A percentile compares a stretch with the other conserved stretches of the same genome.
Evolutionary conservation across 139 green algal species (phyloP).

Genomic region (Diplosphaera chodatii): DNA sequence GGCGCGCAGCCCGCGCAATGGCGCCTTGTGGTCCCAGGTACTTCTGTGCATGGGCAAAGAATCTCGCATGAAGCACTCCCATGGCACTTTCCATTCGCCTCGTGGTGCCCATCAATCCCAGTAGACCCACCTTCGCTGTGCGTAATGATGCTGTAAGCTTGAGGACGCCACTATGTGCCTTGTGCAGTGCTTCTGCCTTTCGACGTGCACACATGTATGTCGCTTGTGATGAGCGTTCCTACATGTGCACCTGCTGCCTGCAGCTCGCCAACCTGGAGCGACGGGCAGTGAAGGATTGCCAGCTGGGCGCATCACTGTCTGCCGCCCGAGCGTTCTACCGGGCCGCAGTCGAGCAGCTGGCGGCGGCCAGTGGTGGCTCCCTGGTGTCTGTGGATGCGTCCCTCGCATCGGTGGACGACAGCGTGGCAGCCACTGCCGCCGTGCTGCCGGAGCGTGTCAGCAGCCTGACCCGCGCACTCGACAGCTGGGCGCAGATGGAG

Average conservation of each 20-base stretch:
- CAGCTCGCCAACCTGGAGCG: constrained; percentile 40
- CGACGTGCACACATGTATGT: no score
- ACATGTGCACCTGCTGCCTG: background rate
- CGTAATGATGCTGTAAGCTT: no score
- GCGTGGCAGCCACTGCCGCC: background rate
- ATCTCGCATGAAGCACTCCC: no score
- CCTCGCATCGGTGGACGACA: background rate
- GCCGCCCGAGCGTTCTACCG: constrained; percentile 35
- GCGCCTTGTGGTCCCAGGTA: background rate
- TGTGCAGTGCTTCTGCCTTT: no score
- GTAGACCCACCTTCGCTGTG: no score
- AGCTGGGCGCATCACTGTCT: background rate
- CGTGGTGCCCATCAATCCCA: no score
- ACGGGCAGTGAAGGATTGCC: background rate
- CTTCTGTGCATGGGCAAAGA: no score
- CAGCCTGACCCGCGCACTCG: constrained; percentile 16
- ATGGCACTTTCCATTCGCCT: no score
- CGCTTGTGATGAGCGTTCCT: no score
- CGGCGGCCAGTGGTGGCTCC: background rate
- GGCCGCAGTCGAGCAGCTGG: constrained; percentile 26
- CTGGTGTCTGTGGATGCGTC: background rate
- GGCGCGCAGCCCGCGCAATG: background rate
- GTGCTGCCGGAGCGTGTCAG: constrained; percentile 9
- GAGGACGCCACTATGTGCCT: no score
- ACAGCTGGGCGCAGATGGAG: constrained; percentile 47